Percentiles rank a stretch among this genome's conserved stretches.
Conservation (phyloP, 1,139 yeast species). For the Geotrichum reessii region DNA sequence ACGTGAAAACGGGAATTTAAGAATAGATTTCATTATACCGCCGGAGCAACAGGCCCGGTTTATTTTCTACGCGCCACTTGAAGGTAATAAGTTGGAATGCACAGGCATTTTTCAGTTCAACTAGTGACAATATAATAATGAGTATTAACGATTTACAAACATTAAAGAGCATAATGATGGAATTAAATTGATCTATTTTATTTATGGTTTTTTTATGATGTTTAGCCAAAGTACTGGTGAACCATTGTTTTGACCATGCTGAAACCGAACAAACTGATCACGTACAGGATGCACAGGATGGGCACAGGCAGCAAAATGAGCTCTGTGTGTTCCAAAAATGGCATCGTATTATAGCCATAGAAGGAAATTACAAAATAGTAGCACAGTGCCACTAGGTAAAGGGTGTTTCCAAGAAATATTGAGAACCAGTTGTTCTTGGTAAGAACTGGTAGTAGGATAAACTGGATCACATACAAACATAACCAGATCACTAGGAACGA, state of each 20-base stretch:
- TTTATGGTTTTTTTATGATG: background rate
- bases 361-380: conserved; percentile 77
- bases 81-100: conserved; percentile 13
- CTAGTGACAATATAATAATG: background rate
- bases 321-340: conserved; percentile 65
- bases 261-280: conserved; percentile 53
- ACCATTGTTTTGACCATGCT: conserved; percentile 69
- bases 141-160: background rate
- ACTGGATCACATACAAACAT: conserved; percentile 67
- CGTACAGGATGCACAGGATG: conserved; percentile 38
- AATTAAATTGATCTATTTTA: background rate
- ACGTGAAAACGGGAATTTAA: conserved; percentile 16
- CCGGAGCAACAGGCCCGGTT: conserved; percentile 17
- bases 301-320: conserved; percentile 53
- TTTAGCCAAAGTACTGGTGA: conserved; percentile 50
- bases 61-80: conserved; percentile 10
- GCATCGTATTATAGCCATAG: conserved; percentile 81
- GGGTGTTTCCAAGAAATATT: conserved; percentile 65
- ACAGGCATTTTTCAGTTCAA: conserved; percentile 17
- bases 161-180: background rate
- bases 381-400: conserved; percentile 65
- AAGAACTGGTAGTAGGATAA: conserved; percentile 65
- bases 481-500: conserved; percentile 80
- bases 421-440: conserved; percentile 60
- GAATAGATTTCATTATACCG: conserved; percentile 17